Base-by-base conservation (phyloP, 1,284 basidiomycete genomes). In the Sporisorium iseilematis-ciliati region DNA sequence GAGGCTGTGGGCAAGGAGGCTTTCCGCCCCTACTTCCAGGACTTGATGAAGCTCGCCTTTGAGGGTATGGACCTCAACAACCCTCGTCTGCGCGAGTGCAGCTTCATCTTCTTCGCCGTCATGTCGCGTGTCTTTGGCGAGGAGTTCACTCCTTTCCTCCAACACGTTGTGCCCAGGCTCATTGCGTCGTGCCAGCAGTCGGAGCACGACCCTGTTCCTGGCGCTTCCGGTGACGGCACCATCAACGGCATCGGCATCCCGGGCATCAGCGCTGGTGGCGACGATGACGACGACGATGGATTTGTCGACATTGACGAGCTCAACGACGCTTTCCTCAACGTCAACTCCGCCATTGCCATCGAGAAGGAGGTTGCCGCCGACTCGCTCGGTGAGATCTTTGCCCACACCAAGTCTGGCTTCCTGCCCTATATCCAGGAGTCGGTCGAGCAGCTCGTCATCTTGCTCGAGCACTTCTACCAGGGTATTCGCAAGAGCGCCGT, bases 321-420 rank as follows among this genome's bases (percentile, higher is more conserved):
- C 73, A 92, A 95, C 79, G 82, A 82, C 50, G 65, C 79, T 20
- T 88, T 89, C 85, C 85, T 86, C 61, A 87, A 87, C 72, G 94
- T 96, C 77, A 97, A 95, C 88, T 94, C 92, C 80, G 95, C 95
- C 49, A 92, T 99, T 77, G 96, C 95, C 57, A 94, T 99, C 65
- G 97, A 99, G 89, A 99, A 99, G 88, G 97, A 99, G 88, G 97
- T 98, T 65, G 96, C 97, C 7, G 94, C 95, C 41, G 96, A 99
- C 86, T 94, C 96, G 31, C 91, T 99, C 72, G 94, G 96, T 62
- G 92, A 93, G 58, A 87, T 99, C 68, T 98, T 98, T 86, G 88
- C 90, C 46, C 89, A 92, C 51, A 96, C 94, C 57, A 91, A 91
- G 83, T 86, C 86, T 42, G 91, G 93, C 82, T 99, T 97, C 91